These are phyloP conservation scores for Angomonas deanei DNA, from an alignment of 208 protist genomes.

Conservation along the genomic window DNA sequence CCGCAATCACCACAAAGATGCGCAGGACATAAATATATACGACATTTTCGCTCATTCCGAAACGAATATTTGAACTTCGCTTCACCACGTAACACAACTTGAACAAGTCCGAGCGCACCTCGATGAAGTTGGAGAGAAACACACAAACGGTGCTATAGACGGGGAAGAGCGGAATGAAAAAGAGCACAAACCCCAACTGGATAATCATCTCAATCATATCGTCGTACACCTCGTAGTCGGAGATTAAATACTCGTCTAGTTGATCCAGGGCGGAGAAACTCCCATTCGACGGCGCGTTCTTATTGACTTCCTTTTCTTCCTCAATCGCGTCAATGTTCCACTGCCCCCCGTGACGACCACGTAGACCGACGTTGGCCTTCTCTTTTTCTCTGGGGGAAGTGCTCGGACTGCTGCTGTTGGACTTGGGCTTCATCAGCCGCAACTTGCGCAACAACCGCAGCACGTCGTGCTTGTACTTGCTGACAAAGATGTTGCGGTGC, in stretches of 20 bases:
- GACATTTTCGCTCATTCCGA: constrained; percentile 31
- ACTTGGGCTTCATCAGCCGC: background rate
- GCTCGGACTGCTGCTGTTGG: background rate
- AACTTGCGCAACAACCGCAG: background rate
- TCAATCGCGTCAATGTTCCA: background rate
- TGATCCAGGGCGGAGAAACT: constrained; percentile 28
- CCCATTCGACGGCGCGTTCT: constrained; percentile 19
- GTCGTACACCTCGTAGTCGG: constrained; percentile 53
- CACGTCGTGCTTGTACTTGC: background rate
- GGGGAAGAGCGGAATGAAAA: constrained; percentile 69
- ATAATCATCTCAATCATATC: constrained; percentile 80
- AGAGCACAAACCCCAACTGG: constrained; percentile 64
- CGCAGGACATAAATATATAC: constrained; percentile 50
- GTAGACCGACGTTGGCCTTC: background rate
- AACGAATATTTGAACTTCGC: constrained; percentile 31
- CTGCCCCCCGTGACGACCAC: background rate
- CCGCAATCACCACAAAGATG: constrained; percentile 21
- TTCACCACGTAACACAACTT: constrained; percentile 58
- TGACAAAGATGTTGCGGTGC: constrained; percentile 13
- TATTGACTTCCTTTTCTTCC: background rate
- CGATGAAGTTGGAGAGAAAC: constrained; percentile 65
- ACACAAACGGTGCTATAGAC: constrained; percentile 37
- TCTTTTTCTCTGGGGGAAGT: background rate
- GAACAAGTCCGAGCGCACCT: constrained; percentile 56
- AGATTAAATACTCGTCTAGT: constrained; percentile 29